phyloP scores from a whole-genome alignment of 345 rosid species.

The Arabidopsis arenosa region DNA sequence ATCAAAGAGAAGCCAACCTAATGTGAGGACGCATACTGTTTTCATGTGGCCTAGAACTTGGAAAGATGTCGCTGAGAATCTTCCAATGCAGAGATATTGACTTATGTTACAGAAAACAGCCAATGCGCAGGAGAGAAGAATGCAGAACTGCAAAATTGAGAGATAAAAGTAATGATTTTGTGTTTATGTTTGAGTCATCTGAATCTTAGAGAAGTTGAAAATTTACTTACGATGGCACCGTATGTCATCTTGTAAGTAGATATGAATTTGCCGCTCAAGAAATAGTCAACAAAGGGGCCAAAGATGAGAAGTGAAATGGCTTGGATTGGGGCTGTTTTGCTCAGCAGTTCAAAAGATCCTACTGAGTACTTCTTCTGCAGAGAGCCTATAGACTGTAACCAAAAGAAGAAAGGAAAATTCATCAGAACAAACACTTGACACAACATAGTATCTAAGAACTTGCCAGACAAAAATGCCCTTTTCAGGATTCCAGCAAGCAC shows the following conservation, averaged over 20 bases:
- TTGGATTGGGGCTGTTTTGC: slow-evolving; percentile 97
- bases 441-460: background rate
- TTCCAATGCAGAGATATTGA: slow-evolving; percentile 95
- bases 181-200: slow-evolving; percentile 3
- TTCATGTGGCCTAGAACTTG: slow-evolving; percentile 99
- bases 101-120: slow-evolving; percentile 98
- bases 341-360: slow-evolving; percentile 89
- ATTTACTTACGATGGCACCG: slow-evolving; percentile 69
- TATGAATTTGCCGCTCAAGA: slow-evolving; percentile 67
- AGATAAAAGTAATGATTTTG: slow-evolving; percentile 7
- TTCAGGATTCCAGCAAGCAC: slow-evolving; percentile 11
- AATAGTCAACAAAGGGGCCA: slow-evolving; percentile 87
- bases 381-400: slow-evolving; percentile 85
- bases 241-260: slow-evolving; percentile 71
- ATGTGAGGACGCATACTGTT: slow-evolving; percentile 81
- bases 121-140: slow-evolving; percentile 76
- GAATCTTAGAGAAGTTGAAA: background rate
- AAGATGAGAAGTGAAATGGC: slow-evolving; percentile 87
- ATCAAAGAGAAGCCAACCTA: slow-evolving; percentile 94
- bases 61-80: slow-evolving; percentile 90
- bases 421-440: slow-evolving; percentile 28
- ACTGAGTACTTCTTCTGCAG: slow-evolving; percentile 88
- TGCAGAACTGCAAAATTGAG: slow-evolving; percentile 65
- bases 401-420: background rate
- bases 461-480: background rate